phyloP scores from a whole-genome alignment of 371 early-diverging fungal genomes.

The Cokeromyces recurvatus region DNA sequence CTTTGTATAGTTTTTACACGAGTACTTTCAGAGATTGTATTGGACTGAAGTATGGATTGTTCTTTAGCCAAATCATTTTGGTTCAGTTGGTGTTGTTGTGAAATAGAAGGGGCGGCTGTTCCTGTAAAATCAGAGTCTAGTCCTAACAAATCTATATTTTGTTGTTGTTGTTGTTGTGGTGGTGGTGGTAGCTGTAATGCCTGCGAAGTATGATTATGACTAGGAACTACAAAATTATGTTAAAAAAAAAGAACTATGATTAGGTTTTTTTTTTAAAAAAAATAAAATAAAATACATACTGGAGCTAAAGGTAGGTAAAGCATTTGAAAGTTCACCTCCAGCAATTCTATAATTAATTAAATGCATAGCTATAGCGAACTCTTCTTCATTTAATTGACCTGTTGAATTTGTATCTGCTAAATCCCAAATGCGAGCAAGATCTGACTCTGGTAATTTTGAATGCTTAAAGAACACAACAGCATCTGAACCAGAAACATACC shows the following conservation, averaged over 20 bases:
- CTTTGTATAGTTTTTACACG: conserved; percentile 16
- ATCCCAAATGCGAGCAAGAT: conserved; percentile 73
- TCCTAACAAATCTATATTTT: conserved; percentile 24
- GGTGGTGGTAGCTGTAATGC: conserved; percentile 1
- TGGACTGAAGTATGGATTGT: conserved; percentile 12
- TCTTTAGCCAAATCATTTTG: not conserved
- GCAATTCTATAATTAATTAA: conserved; percentile 52
- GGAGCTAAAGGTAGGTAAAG: conserved; percentile 11
- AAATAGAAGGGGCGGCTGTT: not conserved
- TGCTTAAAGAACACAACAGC: conserved; percentile 73
- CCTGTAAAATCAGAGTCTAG: conserved; percentile 8
- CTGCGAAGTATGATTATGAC: conserved; percentile 5
- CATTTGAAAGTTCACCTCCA: conserved; percentile 37
- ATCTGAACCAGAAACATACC: conserved; percentile 49
- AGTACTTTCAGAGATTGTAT: conserved; percentile 19
- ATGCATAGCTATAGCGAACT: conserved; percentile 61
- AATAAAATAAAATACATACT: not conserved
- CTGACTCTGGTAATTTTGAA: conserved; percentile 63
- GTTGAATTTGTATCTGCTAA: conserved; percentile 45
- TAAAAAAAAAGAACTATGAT: too few relatives aligned
- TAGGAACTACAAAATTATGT: not conserved
- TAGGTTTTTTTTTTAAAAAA: not conserved
- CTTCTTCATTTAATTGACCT: conserved; percentile 42
- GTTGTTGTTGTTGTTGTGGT: conserved; percentile 4
- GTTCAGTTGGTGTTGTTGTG: conserved; percentile 8